A percentile compares a stretch with the other conserved stretches of the same genome.
These are phyloP conservation scores for Excoecaria cochinchinensis DNA, from an alignment of 345 rosid species.

Conservation along the genomic window DNA sequence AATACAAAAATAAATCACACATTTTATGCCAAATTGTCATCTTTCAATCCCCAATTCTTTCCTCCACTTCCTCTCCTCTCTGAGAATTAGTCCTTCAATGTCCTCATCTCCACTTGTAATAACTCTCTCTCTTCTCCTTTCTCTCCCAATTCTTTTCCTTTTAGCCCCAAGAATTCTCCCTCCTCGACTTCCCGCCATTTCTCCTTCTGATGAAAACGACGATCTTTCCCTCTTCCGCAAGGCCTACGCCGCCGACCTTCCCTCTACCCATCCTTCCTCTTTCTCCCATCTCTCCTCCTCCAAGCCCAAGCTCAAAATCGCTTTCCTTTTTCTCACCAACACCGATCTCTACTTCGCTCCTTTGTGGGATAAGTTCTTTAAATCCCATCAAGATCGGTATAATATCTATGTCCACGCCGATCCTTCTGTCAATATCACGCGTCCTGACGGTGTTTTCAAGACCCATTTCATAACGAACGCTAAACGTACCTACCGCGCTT, in stretches of 20 bases:
- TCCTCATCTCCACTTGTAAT: constrained; percentile 48
- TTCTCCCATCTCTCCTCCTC: constrained; percentile 58
- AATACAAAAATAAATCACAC: too few relatives aligned
- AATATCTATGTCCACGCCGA: constrained; percentile 90
- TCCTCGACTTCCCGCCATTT: constrained; percentile 42
- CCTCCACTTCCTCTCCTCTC: not conserved
- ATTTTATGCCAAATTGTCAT: not conserved
- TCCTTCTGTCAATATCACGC: constrained; percentile 59
- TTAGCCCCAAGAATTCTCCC: constrained; percentile 28
- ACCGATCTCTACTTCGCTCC: constrained; percentile 81
- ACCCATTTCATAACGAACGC: constrained; percentile 53
- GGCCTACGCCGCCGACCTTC: constrained; percentile 31
- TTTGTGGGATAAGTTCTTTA: constrained; percentile 73
- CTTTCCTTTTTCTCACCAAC: constrained; percentile 91
- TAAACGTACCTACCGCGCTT: constrained; percentile 75
- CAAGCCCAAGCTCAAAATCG: constrained; percentile 60
- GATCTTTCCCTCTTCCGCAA: constrained; percentile 66
- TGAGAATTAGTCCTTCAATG: constrained; percentile 33
- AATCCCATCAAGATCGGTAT: constrained; percentile 36
- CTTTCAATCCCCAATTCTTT: not conserved
- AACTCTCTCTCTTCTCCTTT: constrained; percentile 48
- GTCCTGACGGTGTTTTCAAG: constrained; percentile 44
- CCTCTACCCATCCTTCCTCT: constrained; percentile 18
- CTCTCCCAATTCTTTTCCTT: constrained; percentile 42
- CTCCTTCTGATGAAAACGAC: constrained; percentile 66